phyloP scores from a whole-genome alignment of 2,329 filamentous ascomycete genomes.

The Juglanconis oblonga region DNA sequence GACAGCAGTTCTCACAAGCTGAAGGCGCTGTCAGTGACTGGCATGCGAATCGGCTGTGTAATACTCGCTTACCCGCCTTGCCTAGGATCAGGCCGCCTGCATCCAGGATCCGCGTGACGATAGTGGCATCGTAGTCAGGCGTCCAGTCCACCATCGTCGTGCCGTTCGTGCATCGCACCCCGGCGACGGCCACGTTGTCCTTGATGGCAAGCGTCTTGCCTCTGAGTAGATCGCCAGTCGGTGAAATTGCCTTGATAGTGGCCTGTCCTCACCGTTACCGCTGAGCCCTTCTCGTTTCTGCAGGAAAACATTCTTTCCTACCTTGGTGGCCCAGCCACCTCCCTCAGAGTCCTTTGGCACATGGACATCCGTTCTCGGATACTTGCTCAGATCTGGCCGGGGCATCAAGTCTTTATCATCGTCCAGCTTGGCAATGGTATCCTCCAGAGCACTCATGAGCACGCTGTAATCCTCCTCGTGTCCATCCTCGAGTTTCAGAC shows the following conservation, averaged over 20 bases:
- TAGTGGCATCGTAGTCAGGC: conserved; percentile 22
- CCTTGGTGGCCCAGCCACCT: conserved; percentile 11
- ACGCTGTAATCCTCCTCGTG: conserved; percentile 9
- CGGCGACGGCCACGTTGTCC: conserved; percentile 29
- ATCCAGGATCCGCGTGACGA: conserved; percentile 24
- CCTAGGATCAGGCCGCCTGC: conserved; percentile 26
- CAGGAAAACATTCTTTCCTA: not conserved
- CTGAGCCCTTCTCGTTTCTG: not conserved
- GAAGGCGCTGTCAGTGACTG: conserved; percentile 12
- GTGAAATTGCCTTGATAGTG: conserved; percentile 1
- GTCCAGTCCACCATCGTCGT: conserved; percentile 19
- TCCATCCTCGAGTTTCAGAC: conserved; percentile 7
- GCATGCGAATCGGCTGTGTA: not conserved
- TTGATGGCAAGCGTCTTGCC: conserved; percentile 23
- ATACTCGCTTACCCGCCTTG: conserved; percentile 6
- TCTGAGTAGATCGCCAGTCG: not conserved
- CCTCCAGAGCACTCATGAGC: conserved; percentile 7
- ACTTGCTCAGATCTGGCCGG: conserved; percentile 8
- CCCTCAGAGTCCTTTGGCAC: conserved; percentile 2
- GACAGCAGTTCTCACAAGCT: conserved; percentile 30
- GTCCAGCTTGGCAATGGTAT: conserved; percentile 1
- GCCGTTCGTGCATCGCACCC: conserved; percentile 26
- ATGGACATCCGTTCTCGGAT: conserved; percentile 6
- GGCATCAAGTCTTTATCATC: conserved; percentile 10
- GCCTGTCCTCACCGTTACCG: not conserved